These are phyloP conservation scores for Austroboletus niveus DNA, from an alignment of 1,284 basidiomycete species.

Conservation along the genomic window DNA sequence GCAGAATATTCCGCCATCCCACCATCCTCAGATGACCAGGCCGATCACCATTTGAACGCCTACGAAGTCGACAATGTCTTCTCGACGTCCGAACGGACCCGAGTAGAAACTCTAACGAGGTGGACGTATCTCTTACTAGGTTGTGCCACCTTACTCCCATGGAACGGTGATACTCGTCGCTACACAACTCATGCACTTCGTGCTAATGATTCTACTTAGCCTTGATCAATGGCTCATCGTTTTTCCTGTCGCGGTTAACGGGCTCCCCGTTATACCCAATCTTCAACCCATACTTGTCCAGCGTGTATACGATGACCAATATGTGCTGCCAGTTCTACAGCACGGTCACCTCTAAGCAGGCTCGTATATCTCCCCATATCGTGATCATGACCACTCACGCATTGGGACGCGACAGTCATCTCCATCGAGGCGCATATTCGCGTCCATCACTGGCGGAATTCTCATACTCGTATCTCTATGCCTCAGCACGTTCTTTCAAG, in stretches of 20 bases:
- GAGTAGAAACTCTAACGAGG: slow-evolving; percentile 40
- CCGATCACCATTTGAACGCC: background rate
- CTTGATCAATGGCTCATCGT: slow-evolving; percentile 74
- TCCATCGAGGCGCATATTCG: slow-evolving; percentile 49
- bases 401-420: slow-evolving; percentile 31
- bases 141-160: slow-evolving; percentile 69
- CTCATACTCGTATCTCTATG: slow-evolving; percentile 55
- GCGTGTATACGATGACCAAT: slow-evolving; percentile 60
- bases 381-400: slow-evolving; percentile 30
- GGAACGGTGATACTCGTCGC: slow-evolving; percentile 60
- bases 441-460: slow-evolving; percentile 42
- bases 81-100: slow-evolving; percentile 2
- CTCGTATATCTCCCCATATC: slow-evolving; percentile 32
- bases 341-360: slow-evolving; percentile 64
- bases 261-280: slow-evolving; percentile 53
- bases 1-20: slow-evolving; percentile 19
- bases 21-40: slow-evolving; percentile 17
- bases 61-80: background rate
- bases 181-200: background rate
- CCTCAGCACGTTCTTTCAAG: slow-evolving; percentile 55
- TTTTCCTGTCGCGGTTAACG: slow-evolving; percentile 63
- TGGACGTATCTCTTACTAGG: slow-evolving; percentile 73
- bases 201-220: slow-evolving; percentile 38
- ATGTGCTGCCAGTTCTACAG: slow-evolving; percentile 71
- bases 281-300: slow-evolving; percentile 71